Evolutionary conservation across 257 asterid species (phyloP).

Genomic region (Gentiana dahurica): DNA sequence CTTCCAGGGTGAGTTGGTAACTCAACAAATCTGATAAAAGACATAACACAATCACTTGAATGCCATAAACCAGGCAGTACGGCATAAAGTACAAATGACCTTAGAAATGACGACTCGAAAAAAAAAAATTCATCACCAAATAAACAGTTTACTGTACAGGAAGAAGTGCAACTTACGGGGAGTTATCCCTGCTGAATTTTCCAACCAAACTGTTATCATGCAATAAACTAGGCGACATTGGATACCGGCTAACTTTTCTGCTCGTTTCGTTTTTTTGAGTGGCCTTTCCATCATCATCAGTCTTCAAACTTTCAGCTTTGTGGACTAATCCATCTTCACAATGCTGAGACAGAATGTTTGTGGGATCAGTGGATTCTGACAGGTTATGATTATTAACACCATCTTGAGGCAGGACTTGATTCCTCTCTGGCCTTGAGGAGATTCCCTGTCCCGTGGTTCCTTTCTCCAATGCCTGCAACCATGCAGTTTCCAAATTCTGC

Average conservation of each 20-base stretch:
- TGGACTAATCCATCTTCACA: slow-evolving; percentile 69
- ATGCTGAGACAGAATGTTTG: slow-evolving; percentile 32
- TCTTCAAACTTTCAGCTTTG: slow-evolving; percentile 46
- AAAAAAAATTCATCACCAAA: not conserved
- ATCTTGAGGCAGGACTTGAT: slow-evolving; percentile 84
- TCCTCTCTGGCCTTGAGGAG: slow-evolving; percentile 69
- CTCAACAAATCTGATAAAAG: no score
- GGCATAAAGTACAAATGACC: no score
- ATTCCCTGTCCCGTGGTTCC: slow-evolving; percentile 53
- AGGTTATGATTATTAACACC: slow-evolving; percentile 28
- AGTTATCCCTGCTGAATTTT: slow-evolving; percentile 52
- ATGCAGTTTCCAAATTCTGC: slow-evolving; percentile 82
- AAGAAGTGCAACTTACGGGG: slow-evolving; percentile 40
- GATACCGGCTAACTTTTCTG: slow-evolving; percentile 38
- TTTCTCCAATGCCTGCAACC: slow-evolving; percentile 89
- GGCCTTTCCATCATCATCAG: slow-evolving; percentile 31
- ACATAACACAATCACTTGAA: no score
- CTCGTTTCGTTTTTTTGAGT: slow-evolving; percentile 32
- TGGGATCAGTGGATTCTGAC: slow-evolving; percentile 26
- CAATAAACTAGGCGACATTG: slow-evolving; percentile 86
- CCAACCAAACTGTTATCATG: slow-evolving; percentile 48
- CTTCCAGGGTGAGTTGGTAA: no score
- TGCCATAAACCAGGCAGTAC: no score
- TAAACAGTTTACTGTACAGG: not conserved
- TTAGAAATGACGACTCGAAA: not conserved